Base-by-base conservation (phyloP, 345 rosid species). In the Eucalyptus marginata region DNA sequence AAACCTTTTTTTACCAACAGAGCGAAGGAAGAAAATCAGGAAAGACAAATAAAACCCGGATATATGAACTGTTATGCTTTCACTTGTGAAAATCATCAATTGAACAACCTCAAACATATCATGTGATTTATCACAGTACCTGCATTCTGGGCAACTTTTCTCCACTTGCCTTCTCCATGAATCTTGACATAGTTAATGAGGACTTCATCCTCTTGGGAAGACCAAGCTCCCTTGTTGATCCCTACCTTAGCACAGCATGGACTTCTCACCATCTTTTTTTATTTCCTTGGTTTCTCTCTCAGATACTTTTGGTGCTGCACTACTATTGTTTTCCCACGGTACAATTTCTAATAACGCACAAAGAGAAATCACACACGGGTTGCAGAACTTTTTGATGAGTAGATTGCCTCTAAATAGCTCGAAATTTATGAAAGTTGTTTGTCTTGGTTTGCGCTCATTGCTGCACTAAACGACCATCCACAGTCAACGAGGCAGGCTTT, bases 1-100 rank as follows among this genome's bases (percentile, higher is more conserved):
- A 93, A 86, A 40, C 94, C 93, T 93, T 52, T 59, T 59, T 44
- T 20, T 1, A 44, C 58, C 46, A 71, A 16, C 80, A 68, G 36
- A 31, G 36, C 24, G 8, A 88, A 36, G 22, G 64, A 51, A 43
- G 27, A 43, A 6, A 3, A 86, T 18, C 27, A 71, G 11, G 46
- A 71, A 71, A 71, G 46, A 71, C 27, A 43, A 71, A 71, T 71
- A 17, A 33, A 10, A 33, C 81, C 27, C 25, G 44, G 80, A 36
- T 31, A 71, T 3, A 36, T 1, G 12, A 71, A 71, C 46, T 71
- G 4, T 71, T 36, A 36, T 36, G 83, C 46, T 71, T 36, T 71
- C 27, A 36, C 46, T 71, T 18, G 46, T 36, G 83, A 36, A 36
- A 71, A 24, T 71, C 83, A 10, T 71, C 27, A 24, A 71, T 36